phyloP scores from a whole-genome alignment of 768 basidiomycete genomes.

The Symmetrospora coprosmae region DNA sequence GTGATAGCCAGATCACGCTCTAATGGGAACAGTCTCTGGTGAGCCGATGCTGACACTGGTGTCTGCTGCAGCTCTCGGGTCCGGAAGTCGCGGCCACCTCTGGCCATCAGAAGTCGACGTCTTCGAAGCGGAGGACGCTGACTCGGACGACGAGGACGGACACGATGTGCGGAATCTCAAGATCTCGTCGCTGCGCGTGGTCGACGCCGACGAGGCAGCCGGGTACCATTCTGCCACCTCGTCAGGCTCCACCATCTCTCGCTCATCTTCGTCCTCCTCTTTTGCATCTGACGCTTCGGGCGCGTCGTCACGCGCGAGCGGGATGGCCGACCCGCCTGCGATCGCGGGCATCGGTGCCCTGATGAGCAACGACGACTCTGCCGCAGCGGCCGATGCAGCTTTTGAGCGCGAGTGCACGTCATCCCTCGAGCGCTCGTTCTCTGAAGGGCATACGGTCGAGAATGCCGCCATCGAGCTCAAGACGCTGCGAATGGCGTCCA shows the following conservation, averaged over 20 bases:
- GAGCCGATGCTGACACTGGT: too few relatives aligned
- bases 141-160: conserved; percentile 25
- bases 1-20: too few relatives aligned
- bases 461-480: conserved; percentile 88
- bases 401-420: conserved; percentile 64
- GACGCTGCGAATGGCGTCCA: conserved; percentile 91
- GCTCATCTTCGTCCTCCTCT: conserved; percentile 13
- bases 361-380: conserved; percentile 23
- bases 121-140: neutral
- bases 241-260: neutral
- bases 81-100: neutral
- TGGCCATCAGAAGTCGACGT: conserved; percentile 14
- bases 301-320: neutral
- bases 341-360: conserved; percentile 27
- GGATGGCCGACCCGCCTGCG: conserved; percentile 18
- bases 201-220: neutral
- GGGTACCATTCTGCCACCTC: neutral
- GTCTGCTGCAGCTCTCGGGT: too few relatives aligned
- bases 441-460: conserved; percentile 78
- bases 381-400: conserved; percentile 43
- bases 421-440: conserved; percentile 79
- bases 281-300: conserved; percentile 3
- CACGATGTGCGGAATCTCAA: conserved; percentile 1
- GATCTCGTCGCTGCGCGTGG: neutral
- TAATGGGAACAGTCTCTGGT: too few relatives aligned